A percentile compares a stretch with the other conserved stretches of the same genome.
phyloP scores from a whole-genome alignment of 192 early-diverging fungal species.

The Gamsiella multidivaricata region DNA sequence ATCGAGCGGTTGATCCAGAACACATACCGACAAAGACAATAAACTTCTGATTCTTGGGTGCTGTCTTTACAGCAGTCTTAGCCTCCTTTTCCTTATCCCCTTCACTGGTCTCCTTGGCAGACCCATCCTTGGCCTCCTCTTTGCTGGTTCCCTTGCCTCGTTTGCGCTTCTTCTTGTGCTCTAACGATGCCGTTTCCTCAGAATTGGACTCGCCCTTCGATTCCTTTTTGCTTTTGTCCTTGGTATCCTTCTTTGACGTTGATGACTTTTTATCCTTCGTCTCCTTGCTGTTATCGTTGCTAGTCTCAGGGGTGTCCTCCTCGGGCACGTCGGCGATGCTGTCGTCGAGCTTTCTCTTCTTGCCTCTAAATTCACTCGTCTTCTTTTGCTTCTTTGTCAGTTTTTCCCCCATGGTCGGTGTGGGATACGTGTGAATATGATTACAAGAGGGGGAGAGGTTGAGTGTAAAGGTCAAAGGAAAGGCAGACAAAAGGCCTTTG shows the following conservation, averaged over 20 bases:
- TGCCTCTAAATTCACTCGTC: slow-evolving; percentile 57
- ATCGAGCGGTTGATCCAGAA: neutral
- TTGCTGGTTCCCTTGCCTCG: slow-evolving; percentile 47
- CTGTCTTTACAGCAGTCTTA: slow-evolving; percentile 11
- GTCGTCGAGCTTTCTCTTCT: slow-evolving; percentile 57
- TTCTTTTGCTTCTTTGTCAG: slow-evolving; percentile 64
- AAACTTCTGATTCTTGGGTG: slow-evolving; percentile 48
- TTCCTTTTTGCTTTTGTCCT: slow-evolving; percentile 7
- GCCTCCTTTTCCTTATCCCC: slow-evolving; percentile 1
- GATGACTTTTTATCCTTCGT: neutral
- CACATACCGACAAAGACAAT: slow-evolving; percentile 53
- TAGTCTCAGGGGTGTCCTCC: slow-evolving; percentile 24
- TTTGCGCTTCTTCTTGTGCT: slow-evolving; percentile 42
- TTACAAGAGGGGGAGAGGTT: neutral
- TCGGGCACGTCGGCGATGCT: slow-evolving; percentile 46
- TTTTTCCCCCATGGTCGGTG: slow-evolving; percentile 53
- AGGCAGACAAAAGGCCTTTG: neutral
- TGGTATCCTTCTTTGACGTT: slow-evolving; percentile 1
- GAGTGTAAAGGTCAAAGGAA: neutral
- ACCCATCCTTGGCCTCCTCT: slow-evolving; percentile 12
- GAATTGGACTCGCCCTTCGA: slow-evolving; percentile 6
- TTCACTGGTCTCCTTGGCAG: slow-evolving; percentile 16
- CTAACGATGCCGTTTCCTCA: slow-evolving; percentile 4
- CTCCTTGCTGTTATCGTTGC: slow-evolving; percentile 8
- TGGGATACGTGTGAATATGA: neutral